A percentile compares a stretch with the other conserved stretches of the same genome.
Conservation (phyloP, 345 rosid species). For the Barbarea vulgaris region DNA sequence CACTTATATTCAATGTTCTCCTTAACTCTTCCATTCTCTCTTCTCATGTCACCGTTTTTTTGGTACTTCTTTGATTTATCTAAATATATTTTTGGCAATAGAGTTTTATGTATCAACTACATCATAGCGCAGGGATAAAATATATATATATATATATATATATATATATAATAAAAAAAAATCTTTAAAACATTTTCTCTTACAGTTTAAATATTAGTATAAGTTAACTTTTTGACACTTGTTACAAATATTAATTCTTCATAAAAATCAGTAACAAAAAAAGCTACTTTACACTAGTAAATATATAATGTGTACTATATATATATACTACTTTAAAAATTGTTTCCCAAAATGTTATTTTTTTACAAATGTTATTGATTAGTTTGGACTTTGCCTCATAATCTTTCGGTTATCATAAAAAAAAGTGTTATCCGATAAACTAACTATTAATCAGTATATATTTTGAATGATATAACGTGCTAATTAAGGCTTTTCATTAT, state of each 20-base stretch:
- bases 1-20: conserved; percentile 18
- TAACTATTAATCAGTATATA: not conserved
- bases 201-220: too few relatives aligned
- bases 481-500: not conserved
- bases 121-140: too few relatives aligned
- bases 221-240: too few relatives aligned
- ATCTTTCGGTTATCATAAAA: not conserved
- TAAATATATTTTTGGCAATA: not conserved
- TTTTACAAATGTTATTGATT: not conserved
- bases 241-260: too few relatives aligned
- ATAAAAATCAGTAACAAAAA: not conserved
- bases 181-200: too few relatives aligned
- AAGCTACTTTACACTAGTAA: not conserved
- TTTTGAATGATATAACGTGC: not conserved
- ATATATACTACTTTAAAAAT: not conserved
- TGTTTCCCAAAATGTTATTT: not conserved
- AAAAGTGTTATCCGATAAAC: not conserved
- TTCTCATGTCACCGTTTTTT: not conserved
- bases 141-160: too few relatives aligned
- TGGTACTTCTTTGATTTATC: not conserved
- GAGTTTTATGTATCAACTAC: not conserved
- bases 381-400: not conserved
- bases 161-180: too few relatives aligned
- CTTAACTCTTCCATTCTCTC: conserved; percentile 28
- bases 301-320: not conserved